Evolutionary conservation across 306 rosid genomes (phyloP).

Genomic region (Pyrus communis): DNA sequence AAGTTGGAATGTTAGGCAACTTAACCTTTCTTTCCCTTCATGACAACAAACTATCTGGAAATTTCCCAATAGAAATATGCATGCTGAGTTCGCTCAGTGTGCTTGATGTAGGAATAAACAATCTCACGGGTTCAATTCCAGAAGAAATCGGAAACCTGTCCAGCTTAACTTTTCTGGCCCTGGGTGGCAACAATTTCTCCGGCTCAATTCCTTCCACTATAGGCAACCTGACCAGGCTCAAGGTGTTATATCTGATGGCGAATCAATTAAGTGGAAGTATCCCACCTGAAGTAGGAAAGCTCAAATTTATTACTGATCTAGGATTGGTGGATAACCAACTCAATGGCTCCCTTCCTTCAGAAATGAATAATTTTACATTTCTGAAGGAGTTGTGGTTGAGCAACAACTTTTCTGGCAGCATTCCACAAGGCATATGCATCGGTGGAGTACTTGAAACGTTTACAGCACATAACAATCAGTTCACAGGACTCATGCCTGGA

Average conservation of each 20-base stretch:
- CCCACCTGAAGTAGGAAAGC: slow-evolving; percentile 12
- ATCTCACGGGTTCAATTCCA: slow-evolving; percentile 20
- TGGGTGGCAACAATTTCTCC: too few relatives aligned
- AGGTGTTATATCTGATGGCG: background rate
- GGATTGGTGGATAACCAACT: background rate
- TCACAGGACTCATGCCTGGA: slow-evolving; percentile 1
- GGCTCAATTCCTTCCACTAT: too few relatives aligned
- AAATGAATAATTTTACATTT: background rate
- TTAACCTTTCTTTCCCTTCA: background rate
- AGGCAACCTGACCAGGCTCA: background rate
- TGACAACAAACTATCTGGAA: background rate
- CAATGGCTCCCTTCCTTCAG: slow-evolving; percentile 3
- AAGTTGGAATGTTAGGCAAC: background rate
- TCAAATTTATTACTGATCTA: background rate
- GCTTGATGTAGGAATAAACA: background rate
- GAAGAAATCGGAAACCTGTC: slow-evolving; percentile 2
- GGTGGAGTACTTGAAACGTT: background rate
- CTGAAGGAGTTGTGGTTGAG: background rate
- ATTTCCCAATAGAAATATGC: slow-evolving; percentile 8
- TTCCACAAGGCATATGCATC: background rate
- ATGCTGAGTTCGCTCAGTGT: background rate
- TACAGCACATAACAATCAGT: slow-evolving; percentile 3
- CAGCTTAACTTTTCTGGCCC: too few relatives aligned
- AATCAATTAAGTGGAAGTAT: slow-evolving; percentile 3
- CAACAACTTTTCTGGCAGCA: background rate